A percentile compares a stretch with the other conserved stretches of the same genome.
Evolutionary conservation across 192 early-diverging fungal genomes (phyloP).

Genomic region (Entomortierella parvispora): DNA sequence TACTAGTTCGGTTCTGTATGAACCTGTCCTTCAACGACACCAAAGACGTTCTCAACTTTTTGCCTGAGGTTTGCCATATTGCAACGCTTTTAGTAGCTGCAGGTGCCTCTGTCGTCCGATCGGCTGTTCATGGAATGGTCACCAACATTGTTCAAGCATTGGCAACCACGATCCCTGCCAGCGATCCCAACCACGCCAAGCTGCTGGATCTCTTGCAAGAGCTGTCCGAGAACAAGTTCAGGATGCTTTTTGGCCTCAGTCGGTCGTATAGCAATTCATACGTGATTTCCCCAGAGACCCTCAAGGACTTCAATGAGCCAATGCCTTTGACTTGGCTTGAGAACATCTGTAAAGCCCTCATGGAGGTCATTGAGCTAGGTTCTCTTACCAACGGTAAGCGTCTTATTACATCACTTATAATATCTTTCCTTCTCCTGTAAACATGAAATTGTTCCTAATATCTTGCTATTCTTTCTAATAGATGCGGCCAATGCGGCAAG

Average conservation of each 20-base stretch:
- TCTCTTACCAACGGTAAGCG: constrained; percentile 69
- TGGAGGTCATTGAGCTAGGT: constrained; percentile 74
- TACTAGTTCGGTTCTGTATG: constrained; percentile 87
- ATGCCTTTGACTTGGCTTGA: constrained; percentile 61
- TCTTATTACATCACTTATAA: background rate
- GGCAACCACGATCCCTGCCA: constrained; percentile 68
- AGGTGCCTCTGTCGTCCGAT: constrained; percentile 85
- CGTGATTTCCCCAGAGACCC: constrained; percentile 66
- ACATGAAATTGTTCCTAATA: background rate
- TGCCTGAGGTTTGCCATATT: constrained; percentile 90
- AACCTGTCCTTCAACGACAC: constrained; percentile 92
- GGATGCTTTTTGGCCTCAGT: constrained; percentile 81
- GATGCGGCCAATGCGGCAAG: constrained; percentile 87
- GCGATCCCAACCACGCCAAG: constrained; percentile 63
- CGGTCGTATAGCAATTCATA: constrained; percentile 75
- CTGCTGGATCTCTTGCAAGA: constrained; percentile 73
- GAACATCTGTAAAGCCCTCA: constrained; percentile 67
- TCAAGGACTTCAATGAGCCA: constrained; percentile 62
- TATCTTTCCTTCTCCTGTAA: constrained; percentile 21
- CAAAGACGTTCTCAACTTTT: constrained; percentile 72
- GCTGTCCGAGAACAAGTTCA: constrained; percentile 84
- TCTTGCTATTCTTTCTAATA: constrained; percentile 16
- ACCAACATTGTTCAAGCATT: constrained; percentile 92
- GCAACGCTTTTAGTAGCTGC: constrained; percentile 86
- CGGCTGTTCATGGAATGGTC: constrained; percentile 93